Percentiles rank a stretch among this genome's conserved stretches.
Evolutionary conservation across 2,329 filamentous ascomycete genomes (phyloP).

Genomic region (Xylaria sp.): DNA sequence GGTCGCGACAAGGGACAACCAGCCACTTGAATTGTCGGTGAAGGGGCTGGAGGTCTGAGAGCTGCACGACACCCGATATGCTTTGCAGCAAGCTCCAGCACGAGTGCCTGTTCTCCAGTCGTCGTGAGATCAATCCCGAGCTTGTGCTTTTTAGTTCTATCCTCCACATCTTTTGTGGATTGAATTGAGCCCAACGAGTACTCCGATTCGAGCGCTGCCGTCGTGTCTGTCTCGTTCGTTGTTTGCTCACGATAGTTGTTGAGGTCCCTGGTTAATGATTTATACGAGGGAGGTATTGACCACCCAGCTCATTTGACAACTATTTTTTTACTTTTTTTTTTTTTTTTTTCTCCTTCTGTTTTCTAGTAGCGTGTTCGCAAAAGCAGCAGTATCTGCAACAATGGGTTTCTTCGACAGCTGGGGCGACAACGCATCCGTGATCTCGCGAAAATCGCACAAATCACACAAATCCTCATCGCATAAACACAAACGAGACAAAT

Average conservation of each 20-base stretch:
- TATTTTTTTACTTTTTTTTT: neutral
- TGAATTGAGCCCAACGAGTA: neutral
- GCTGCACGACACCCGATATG: slow-evolving; percentile 35
- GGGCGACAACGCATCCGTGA: slow-evolving; percentile 50
- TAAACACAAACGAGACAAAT: slow-evolving; percentile 41
- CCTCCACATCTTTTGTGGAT: slow-evolving; percentile 29
- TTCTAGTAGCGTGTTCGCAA: neutral
- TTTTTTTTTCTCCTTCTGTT: neutral
- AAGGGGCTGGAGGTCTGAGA: slow-evolving; percentile 36
- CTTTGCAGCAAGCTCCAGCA: slow-evolving; percentile 41
- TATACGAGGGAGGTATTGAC: neutral
- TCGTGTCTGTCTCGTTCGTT: slow-evolving; percentile 1
- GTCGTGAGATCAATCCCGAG: slow-evolving; percentile 4
- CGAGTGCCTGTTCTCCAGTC: slow-evolving; percentile 22
- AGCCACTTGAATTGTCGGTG: slow-evolving; percentile 54
- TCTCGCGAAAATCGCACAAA: slow-evolving; percentile 47
- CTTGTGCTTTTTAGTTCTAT: slow-evolving; percentile 10
- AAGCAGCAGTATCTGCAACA: neutral
- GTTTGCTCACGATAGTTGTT: slow-evolving; percentile 2
- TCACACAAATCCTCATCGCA: slow-evolving; percentile 45
- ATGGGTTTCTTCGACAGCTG: slow-evolving; percentile 51
- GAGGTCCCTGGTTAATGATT: neutral
- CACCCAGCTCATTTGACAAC: neutral
- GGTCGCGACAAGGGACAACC: slow-evolving; percentile 36
- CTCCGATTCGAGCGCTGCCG: slow-evolving; percentile 15